Conservation (phyloP, 495 filamentous ascomycete species). For the Daldinia childiae region DNA sequence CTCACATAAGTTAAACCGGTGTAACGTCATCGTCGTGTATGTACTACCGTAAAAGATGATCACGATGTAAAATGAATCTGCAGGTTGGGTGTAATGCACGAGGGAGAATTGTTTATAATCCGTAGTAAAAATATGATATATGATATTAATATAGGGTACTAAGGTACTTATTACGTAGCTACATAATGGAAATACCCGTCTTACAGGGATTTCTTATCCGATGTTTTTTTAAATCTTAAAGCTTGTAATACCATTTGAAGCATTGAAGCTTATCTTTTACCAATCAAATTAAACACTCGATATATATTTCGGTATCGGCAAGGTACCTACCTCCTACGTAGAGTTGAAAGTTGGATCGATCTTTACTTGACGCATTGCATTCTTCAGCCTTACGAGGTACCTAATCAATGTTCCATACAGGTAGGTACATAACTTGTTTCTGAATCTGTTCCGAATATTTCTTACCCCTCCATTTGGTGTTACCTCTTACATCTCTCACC, state of each 20-base stretch:
- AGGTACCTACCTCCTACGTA: no score
- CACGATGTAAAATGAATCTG: background rate
- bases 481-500: background rate
- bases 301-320: background rate
- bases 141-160: background rate
- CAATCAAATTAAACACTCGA: background rate
- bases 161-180: background rate
- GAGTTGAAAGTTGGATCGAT: no score
- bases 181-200: background rate
- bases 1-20: slow-evolving; percentile 21
- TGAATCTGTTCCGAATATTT: no score
- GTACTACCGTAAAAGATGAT: background rate
- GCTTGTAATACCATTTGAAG: no score
- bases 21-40: background rate
- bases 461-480: no score
- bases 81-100: background rate
- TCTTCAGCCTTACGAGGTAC: background rate
- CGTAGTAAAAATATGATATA: background rate
- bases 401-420: no score
- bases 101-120: background rate
- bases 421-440: no score
- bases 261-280: slow-evolving; percentile 1
- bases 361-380: background rate
- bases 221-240: background rate
- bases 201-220: background rate